Evolutionary conservation across 2,329 filamentous ascomycete genomes (phyloP), one percentile per base, ranked within the genome.

Genomic region (Epichloe festucae): DNA sequence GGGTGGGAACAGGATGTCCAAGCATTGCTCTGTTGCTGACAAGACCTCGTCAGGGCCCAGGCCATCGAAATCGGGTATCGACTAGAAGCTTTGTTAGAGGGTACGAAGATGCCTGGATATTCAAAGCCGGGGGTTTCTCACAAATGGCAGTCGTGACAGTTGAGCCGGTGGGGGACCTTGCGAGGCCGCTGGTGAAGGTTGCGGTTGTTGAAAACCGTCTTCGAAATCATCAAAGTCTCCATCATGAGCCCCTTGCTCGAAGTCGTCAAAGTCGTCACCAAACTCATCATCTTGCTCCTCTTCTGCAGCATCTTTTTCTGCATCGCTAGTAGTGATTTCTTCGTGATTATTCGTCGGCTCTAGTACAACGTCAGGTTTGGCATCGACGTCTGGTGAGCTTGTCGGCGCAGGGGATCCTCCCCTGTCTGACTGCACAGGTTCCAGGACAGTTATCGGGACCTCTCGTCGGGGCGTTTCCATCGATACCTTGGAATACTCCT

Each of bases 161-260:
- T 68, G 66, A 46, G 62, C 53, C 54, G 67, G 62, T 52, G 67
- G 62, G 56, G 66, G 57, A 31, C 62, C 57, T 42, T 63, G 55
- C 44, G 62, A 61, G 31, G 64, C 58, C 46, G 61, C 59, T 5
- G 59, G 49, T 27, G 59, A 56, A 19, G 60, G 55, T 38, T 63
- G 54, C 52, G 77, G 65, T 63, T 79, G 72, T 60, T 87, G 77
- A 63, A 88, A 88, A 39, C 75, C 82, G 58, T 84, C 85, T 62
- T 85, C 82, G 67, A 88, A 89, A 60, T 87, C 84, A 60, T 81
- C 79, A 68, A 84, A 83, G 60, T 77, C 77, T 27, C 71, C 73
- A 45, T 71, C 72, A 7, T 70, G 74, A 57, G 73, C 75, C 47
- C 76, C 78, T 60, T 81, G 78, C 59, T 80, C 77, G 57, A 82